Conservation (phyloP, 192 early-diverging fungal genomes). For the Diversispora epigaea region DNA sequence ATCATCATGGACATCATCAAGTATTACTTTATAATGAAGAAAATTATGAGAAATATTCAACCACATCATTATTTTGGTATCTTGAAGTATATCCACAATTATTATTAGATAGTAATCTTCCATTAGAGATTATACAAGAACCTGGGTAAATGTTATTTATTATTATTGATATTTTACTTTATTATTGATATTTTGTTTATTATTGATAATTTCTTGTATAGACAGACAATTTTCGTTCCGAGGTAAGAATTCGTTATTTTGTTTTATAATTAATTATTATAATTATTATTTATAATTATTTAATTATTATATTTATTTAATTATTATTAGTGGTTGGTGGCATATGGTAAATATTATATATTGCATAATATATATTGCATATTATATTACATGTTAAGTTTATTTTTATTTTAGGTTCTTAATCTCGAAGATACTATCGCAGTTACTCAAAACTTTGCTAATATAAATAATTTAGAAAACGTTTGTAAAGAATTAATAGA, state of each 20-base stretch:
- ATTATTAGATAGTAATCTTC: slow-evolving; percentile 30
- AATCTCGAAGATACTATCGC: slow-evolving; percentile 47
- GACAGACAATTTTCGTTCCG: slow-evolving; percentile 50
- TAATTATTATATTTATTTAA: not conserved
- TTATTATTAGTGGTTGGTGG: slow-evolving; percentile 41
- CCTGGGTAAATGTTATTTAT: slow-evolving; percentile 36
- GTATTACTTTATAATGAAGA: not conserved
- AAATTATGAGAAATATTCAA: slow-evolving; percentile 2
- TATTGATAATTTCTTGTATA: not conserved
- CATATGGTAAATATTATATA: slow-evolving; percentile 36
- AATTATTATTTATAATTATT: no score
- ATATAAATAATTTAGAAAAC: slow-evolving; percentile 36
- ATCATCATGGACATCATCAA: not conserved
- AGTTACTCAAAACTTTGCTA: slow-evolving; percentile 46
- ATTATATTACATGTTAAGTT: not conserved
- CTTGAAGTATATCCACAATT: slow-evolving; percentile 49
- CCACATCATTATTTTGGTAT: slow-evolving; percentile 47
- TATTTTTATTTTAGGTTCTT: slow-evolving; percentile 25
- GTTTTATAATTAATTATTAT: no score
- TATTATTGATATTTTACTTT: not conserved
- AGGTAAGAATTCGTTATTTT: slow-evolving; percentile 24
- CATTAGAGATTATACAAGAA: slow-evolving; percentile 45
- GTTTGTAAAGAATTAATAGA: slow-evolving; percentile 33
- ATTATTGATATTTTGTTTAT: not conserved
- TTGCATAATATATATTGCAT: not conserved